Evolutionary conservation across 805 yeast species (phyloP), one percentile per base, ranked within the genome.

Genomic region (Schizosaccharomyces japonicus): DNA sequence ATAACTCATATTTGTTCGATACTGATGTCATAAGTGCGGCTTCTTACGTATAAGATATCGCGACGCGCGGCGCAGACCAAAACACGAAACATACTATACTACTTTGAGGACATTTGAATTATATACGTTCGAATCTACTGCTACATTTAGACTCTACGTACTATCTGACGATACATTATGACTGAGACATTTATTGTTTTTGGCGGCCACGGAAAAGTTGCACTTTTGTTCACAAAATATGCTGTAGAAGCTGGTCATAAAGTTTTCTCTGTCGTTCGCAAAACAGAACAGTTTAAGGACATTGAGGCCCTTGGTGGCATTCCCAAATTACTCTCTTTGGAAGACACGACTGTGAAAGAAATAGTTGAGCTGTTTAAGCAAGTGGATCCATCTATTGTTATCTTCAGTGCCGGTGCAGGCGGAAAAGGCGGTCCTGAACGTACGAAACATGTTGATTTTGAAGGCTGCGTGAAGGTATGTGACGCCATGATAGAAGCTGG

Each of bases 131-230:
- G n/a, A n/a, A n/a, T n/a, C n/a, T n/a, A n/a, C n/a, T n/a, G n/a
- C n/a, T n/a, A n/a, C n/a, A n/a, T n/a, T n/a, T n/a, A n/a, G n/a
- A n/a, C n/a, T n/a, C n/a, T n/a, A n/a, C n/a, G n/a, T n/a, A n/a
- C n/a, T n/a, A n/a, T n/a, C n/a, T n/a, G n/a, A n/a, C n/a, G n/a
- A n/a, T n/a, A n/a, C n/a, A n/a, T n/a, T n/a, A n/a, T n/a, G n/a
- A n/a, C n/a, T n/a, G n/a, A n/a, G n/a, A n/a, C 23, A 7, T 36
- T 36, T 21, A n/a, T 21, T 10, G 6, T 36, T 36, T 36, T 36
- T 36, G 42, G 42, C 13, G 42, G 42, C n/a, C 42, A 36, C 10
- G 42, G 42, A 19, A 36, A 36, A 23, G 42, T 36, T 13, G 17
- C 42, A 7, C 10, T 36, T 10, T 27, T 36, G 17, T 36, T 36